Conservation (phyloP, 352 stramenopile genomes). For the Phytophthora ohioensis region DNA sequence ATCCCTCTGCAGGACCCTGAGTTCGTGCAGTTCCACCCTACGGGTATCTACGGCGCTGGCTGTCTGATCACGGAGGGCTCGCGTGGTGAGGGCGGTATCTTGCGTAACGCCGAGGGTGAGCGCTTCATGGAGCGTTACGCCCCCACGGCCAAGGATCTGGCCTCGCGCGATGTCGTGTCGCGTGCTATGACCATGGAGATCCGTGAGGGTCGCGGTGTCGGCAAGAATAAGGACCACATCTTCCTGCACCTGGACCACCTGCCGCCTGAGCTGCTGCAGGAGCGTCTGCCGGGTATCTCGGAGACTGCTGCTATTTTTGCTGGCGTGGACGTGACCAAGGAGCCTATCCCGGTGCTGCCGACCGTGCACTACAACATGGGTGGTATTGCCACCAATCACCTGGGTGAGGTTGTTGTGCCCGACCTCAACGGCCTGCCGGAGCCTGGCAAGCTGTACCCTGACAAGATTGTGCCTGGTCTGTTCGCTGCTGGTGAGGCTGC, state of each 20-base stretch:
- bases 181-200: constrained; percentile 99
- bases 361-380: constrained; percentile 99
- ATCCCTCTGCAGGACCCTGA: constrained; percentile 96
- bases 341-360: constrained; percentile 97
- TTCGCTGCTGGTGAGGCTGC: constrained; percentile 96
- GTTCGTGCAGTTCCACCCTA: constrained; percentile 99
- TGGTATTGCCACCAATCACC: constrained; percentile 96
- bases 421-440: constrained; percentile 68
- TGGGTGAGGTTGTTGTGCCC: constrained; percentile 92
- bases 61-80: constrained; percentile 98
- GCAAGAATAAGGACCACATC: constrained; percentile 94
- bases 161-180: constrained; percentile 95
- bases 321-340: constrained; percentile 98
- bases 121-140: constrained; percentile 97
- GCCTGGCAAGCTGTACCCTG: constrained; percentile 79
- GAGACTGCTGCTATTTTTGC: constrained; percentile 98
- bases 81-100: constrained; percentile 96
- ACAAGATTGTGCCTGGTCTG: constrained; percentile 94
- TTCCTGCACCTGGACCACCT: constrained; percentile 98
- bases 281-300: constrained; percentile 95
- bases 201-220: constrained; percentile 94
- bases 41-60: constrained; percentile 97
- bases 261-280: constrained; percentile 92
- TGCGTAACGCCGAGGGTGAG: constrained; percentile 96
- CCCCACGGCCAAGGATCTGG: constrained; percentile 96